Conservation (phyloP, 129 eudicot species). For the Centella asiatica region DNA sequence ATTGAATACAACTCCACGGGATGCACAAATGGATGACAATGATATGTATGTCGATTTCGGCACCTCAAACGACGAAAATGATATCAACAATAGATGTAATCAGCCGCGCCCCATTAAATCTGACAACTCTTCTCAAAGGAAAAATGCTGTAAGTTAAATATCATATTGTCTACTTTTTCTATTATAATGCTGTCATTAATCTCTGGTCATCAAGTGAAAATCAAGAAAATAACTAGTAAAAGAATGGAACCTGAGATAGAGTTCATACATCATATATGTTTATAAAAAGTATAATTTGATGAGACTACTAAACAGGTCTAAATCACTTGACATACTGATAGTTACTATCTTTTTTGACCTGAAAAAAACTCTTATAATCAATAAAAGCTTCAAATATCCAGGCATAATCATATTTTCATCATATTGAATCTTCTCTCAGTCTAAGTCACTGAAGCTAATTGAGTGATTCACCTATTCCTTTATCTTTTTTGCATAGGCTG, state of each 20-base stretch:
- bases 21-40: constrained; percentile 14
- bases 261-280: constrained; percentile 42
- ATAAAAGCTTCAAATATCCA: constrained; percentile 23
- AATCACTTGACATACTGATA: not conserved
- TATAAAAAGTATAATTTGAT: constrained; percentile 13
- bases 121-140: constrained; percentile 35
- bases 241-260: too few species aligned
- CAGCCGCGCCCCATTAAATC: constrained; percentile 29
- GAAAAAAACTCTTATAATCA: constrained; percentile 11
- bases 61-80: constrained; percentile 17
- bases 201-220: too few species aligned
- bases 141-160: constrained; percentile 38
- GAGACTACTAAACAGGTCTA: constrained; percentile 14
- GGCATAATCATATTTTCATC: too few species aligned
- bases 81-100: constrained; percentile 18
- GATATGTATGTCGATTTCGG: not conserved
- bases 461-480: too few species aligned
- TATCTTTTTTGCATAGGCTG: too few species aligned
- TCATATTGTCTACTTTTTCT: not conserved
- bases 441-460: too few species aligned
- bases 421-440: too few species aligned
- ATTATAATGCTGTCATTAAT: too few species aligned
- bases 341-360: too few species aligned
- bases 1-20: constrained; percentile 7
- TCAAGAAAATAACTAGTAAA: too few species aligned